phyloP scores from a whole-genome alignment of 345 rosid genomes.

The Conringia planisiliqua region DNA sequence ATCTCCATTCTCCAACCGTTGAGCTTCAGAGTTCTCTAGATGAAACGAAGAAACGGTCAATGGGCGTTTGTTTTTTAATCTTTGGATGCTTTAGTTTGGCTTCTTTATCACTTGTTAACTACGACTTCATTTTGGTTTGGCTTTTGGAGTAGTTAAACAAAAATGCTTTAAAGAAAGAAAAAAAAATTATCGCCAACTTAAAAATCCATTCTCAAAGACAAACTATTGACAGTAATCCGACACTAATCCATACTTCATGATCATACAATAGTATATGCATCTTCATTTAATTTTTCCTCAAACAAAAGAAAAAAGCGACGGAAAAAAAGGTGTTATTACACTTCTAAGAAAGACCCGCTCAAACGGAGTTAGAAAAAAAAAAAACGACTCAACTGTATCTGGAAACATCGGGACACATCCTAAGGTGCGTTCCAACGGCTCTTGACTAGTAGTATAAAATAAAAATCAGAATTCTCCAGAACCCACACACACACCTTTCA shows the following conservation, averaged over 20 bases:
- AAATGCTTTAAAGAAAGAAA: not conserved
- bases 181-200: not conserved
- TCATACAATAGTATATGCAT: not conserved
- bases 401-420: constrained; percentile 19
- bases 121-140: not conserved
- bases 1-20: not conserved
- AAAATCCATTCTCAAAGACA: not conserved
- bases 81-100: not conserved
- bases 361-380: not conserved
- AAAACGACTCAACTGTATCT: not conserved
- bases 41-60: not conserved
- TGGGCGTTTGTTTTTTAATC: not conserved
- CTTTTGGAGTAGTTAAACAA: not conserved
- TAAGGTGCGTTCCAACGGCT: too few species aligned
- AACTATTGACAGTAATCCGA: not conserved
- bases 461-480: constrained; percentile 7
- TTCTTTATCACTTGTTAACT: not conserved
- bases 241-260: not conserved
- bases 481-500: not conserved
- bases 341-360: not conserved
- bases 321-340: not conserved
- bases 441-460: not conserved
- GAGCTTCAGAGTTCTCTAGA: not conserved
- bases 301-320: not conserved
- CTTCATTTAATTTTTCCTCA: not conserved